Evolutionary conservation across 1,139 yeast species (phyloP).

Genomic region (Wickerhamiella infanticola): DNA sequence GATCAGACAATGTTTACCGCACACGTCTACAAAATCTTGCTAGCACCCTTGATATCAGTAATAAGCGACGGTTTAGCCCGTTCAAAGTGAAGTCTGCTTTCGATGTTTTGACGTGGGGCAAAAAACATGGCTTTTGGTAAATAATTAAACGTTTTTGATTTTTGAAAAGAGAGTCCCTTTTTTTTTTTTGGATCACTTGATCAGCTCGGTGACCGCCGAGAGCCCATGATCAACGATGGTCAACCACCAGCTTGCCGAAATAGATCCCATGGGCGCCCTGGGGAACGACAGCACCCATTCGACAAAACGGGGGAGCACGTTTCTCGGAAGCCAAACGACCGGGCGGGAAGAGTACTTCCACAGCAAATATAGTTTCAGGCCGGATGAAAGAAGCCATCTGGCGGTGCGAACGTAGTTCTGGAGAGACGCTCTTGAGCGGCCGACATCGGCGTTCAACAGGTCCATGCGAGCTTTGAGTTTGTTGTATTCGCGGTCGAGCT

Average conservation of each 20-base stretch:
- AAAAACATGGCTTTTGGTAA: background rate
- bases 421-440: constrained; percentile 28
- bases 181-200: background rate
- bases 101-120: background rate
- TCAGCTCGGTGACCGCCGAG: background rate
- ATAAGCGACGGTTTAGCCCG: background rate
- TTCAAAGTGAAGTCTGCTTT: background rate
- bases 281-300: constrained; percentile 50
- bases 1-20: background rate
- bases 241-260: constrained; percentile 27
- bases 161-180: too few species aligned
- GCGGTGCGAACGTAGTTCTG: constrained; percentile 18
- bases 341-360: constrained; percentile 42
- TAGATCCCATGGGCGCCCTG: constrained; percentile 33
- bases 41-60: background rate
- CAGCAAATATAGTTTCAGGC: constrained; percentile 33
- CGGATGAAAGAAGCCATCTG: constrained; percentile 22
- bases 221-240: constrained; percentile 13
- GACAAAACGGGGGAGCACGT: constrained; percentile 40
- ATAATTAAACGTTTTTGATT: too few species aligned
- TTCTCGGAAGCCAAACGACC: constrained; percentile 45
- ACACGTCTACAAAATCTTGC: background rate
- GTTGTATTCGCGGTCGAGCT: constrained; percentile 59
- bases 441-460: constrained; percentile 23
- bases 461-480: constrained; percentile 40